Base-by-base conservation (phyloP, 78 protist genomes). In the Dictyostelium discoideum region DNA sequence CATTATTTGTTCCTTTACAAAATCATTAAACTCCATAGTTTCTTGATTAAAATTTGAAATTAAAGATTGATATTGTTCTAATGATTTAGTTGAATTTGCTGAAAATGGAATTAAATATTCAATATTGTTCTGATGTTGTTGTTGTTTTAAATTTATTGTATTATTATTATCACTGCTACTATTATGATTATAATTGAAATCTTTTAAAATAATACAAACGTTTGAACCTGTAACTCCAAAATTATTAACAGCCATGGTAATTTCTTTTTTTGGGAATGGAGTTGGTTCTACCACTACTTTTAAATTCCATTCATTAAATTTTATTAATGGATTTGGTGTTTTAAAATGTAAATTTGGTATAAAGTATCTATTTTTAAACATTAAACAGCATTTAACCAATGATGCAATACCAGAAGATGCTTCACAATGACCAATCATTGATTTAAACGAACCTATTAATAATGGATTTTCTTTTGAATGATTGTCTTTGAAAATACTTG, bases 211-310 rank as follows among this genome's bases (percentile, higher is more conserved):
- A 6, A 89, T 32, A 40, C 96, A 97, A 39, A 79, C 84, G 50
- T 97, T 97, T 50, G 98, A 82, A 20, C 98, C 98, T 18, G 96
- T 96, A 26, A 96, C 85, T 18, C 98, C 98, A 76, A 97, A 96
- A 26, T 92, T 74, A 46, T 85, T 87, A n/a, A 97, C 29, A 22
- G 97, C 97, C 80, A 85, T 86, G 0, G 18, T 10, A 32, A 74
- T 46, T 13, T 24, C 5, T 77, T 40, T 77, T 54, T 86, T 69
- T 26, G 44, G 48, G 18, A 37, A 76, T 76, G 83, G 83, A 29
- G 24, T 74, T 24, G 40, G 44, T 50, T 89, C 13, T 13, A 76
- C 54, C 0, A 89, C 78, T 8, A 92, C 89, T 24, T 79, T 39
- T 14, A 92, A 46, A 44, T 69, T 82, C 60, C 76, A 39, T 18